Evolutionary conservation across 176 grass and related monocot genomes (phyloP), one percentile per base, ranked within the genome.

Genomic region (Oryza longistaminata): DNA sequence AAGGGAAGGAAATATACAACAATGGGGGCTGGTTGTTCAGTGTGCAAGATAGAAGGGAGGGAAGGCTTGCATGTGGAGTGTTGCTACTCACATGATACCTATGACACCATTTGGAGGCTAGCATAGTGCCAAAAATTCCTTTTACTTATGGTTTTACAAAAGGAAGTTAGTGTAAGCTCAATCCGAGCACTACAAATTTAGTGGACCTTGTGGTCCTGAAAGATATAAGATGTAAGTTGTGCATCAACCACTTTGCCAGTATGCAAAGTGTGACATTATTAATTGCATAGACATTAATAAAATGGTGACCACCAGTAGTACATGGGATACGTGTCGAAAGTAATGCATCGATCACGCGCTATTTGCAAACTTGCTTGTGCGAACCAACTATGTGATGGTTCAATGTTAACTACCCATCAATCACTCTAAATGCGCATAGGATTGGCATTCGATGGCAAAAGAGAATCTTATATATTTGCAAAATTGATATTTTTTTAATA

Each of bases 371-470:
- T 29, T 17, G 61, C 3, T 91, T 71, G 81, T 91, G 85, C 64
- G 52, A 91, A 81, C 83, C 85, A 91, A 81, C 76, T 91, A 80
- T 87, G 43, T 81, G 85, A 91, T 91, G 14, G 70, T 66, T 87
- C 81, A 91, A 37, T 81, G 64, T 87, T 80, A 87, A 84, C 89
- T 91, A 91, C 85, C 85, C 71, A 76, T 76, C 89, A 87, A 91
- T 87, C 85, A 87, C 70, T 91, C 85, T 71, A 46, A 66, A 84
- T 74, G 50, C 11, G 15, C n/a, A 37, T 83, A 50, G 46, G 74
- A 81, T 84, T 80, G 81, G 10, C 31, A 71, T 53, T 26, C n/a
- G 33, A 45, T 79, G n/a, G 19, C 2, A 34, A 64, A 9, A 24
- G 49, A 79, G 61, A 75, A 79, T 70, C 49, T 74, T 69, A 24